phyloP scores from a whole-genome alignment of 2,329 filamentous ascomycete genomes.

The Exophiala xenobiotica region DNA sequence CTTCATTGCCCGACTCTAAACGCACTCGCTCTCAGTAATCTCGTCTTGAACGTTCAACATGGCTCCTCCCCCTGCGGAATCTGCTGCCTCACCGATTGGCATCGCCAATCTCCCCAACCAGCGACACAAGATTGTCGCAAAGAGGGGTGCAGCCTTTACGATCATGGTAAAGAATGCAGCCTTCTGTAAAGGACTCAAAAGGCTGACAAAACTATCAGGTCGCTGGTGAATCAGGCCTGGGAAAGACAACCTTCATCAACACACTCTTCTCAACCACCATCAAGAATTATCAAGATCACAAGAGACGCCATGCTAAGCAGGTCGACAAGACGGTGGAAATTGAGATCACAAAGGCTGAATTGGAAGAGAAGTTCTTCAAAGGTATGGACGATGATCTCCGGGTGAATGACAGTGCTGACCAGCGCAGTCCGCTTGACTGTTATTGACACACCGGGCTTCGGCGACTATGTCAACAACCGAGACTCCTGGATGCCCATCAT shows the following conservation, averaged over 20 bases:
- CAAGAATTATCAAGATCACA: constrained; percentile 99
- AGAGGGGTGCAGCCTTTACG: constrained; percentile 94
- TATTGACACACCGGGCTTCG: constrained; percentile 97
- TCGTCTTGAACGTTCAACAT: constrained; percentile 43
- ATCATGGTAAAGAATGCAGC: constrained; percentile 99
- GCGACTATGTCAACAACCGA: constrained; percentile 99
- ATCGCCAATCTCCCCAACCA: constrained; percentile 74
- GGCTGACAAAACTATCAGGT: too few species aligned
- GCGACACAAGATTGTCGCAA: constrained; percentile 71
- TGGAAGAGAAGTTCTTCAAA: constrained; percentile 99
- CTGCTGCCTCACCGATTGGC: constrained; percentile 65
- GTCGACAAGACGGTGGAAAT: constrained; percentile 99
- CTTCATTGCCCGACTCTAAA: too few species aligned
- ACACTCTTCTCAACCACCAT: constrained; percentile 99
- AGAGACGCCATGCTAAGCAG: constrained; percentile 98
- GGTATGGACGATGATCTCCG: constrained; percentile 54
- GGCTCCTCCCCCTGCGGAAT: constrained; percentile 56
- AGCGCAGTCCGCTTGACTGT: constrained; percentile 87
- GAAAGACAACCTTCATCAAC: constrained; percentile 99
- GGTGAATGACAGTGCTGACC: constrained; percentile 1
- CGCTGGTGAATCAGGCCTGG: constrained; percentile 95
- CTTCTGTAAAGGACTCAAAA: constrained; percentile 1
- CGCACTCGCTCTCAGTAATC: too few species aligned
- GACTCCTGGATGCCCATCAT: constrained; percentile 99
- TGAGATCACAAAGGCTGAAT: constrained; percentile 98